Percentiles rank a stretch among this genome's conserved stretches.
These are phyloP conservation scores for Penicillium italicum DNA, from an alignment of 2,329 filamentous ascomycete genomes.

Conservation along the genomic window DNA sequence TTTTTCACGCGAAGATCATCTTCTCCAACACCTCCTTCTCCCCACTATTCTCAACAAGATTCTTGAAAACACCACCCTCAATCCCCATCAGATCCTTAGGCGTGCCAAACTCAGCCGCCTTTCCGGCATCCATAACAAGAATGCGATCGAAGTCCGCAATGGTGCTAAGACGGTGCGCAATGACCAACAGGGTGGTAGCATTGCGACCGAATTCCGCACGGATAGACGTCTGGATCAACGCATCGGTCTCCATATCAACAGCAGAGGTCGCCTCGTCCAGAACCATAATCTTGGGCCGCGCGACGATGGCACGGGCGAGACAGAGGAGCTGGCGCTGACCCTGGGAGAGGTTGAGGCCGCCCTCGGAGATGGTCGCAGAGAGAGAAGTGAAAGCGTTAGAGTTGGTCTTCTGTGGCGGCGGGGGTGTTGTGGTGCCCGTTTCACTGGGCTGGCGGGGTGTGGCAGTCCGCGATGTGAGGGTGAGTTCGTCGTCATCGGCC, in stretches of 20 bases:
- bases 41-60: constrained; percentile 24
- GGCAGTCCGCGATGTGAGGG: constrained; percentile 64
- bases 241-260: constrained; percentile 73
- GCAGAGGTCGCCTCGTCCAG: constrained; percentile 77
- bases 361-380: constrained; percentile 63
- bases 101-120: constrained; percentile 64
- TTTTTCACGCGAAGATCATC: constrained; percentile 21
- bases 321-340: constrained; percentile 34
- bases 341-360: constrained; percentile 58
- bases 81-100: constrained; percentile 58
- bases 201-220: constrained; percentile 62
- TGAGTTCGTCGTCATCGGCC: constrained; percentile 59
- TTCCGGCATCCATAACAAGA: constrained; percentile 66
- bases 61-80: constrained; percentile 23
- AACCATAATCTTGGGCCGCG: constrained; percentile 71
- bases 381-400: constrained; percentile 66
- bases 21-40: constrained; percentile 24
- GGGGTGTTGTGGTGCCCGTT: constrained; percentile 20
- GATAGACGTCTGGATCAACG: constrained; percentile 70
- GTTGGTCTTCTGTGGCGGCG: constrained; percentile 46
- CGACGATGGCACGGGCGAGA: constrained; percentile 53
- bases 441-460: constrained; percentile 53
- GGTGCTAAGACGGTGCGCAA: constrained; percentile 71
- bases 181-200: constrained; percentile 66
- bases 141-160: constrained; percentile 76